Evolutionary conservation across 2,329 filamentous ascomycete genomes (phyloP), one percentile per base, ranked within the genome.

Genomic region (Penicillium sp.): DNA sequence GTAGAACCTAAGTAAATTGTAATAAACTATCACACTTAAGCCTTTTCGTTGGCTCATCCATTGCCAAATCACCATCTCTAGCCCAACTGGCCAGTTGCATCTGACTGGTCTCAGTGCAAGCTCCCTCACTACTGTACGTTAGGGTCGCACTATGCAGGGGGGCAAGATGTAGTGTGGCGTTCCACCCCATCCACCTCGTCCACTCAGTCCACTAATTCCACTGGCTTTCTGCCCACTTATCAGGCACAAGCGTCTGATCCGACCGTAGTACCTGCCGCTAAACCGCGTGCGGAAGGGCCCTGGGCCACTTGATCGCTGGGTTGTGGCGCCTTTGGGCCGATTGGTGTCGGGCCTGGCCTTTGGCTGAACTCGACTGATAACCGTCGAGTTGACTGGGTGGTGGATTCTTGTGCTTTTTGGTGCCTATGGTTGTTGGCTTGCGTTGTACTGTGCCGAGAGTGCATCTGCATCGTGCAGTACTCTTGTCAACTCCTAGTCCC

Each of bases 211-310:
- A 12, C 11, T 45, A 2, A 15, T 3, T 20, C 7, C 42, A 12
- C 11, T 22, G 25, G 17, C 11, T 20, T 11, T 39, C 28, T n/a
- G 37, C 12, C 35, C 49, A 55, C 52, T 61, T 55, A 34, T 48
- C 53, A 55, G 57, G 47, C 20, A 59, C 57, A 55, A 51, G 48
- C 28, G 37, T 45, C 35, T 34, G 49, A 37, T 54, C 37, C 42
- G 49, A 38, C 55, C 43, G 52, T 55, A 48, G 61, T 63, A 54
- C 61, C 58, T 63, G 58, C 58, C 55, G 49, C 58, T 63, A 63
- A 58, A 56, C 58, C 43, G 35, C 6, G 35, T 54, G 38, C 58
- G 58, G 55, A n/a, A 12, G 37, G 34, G 37, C 25, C 51, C n/a
- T 15, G 25, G 51, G 15, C 51, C 45, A 38, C 35, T 50, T 20